phyloP scores from a whole-genome alignment of 345 rosid genomes.

The Murraya koenigii region DNA sequence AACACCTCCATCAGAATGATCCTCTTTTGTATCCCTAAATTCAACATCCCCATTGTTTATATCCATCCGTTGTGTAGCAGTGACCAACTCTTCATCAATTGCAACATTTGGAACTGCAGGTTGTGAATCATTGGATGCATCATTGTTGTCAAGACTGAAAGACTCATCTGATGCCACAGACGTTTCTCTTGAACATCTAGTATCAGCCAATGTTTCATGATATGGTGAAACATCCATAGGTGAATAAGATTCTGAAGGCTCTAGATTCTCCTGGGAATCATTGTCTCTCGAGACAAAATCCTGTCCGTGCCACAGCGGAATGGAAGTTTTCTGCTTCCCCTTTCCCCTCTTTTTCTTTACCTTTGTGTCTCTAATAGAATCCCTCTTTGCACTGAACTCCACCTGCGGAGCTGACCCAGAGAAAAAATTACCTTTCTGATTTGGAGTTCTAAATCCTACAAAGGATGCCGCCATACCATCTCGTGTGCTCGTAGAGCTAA shows the following conservation, averaged over 20 bases:
- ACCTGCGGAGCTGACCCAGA: slow-evolving; percentile 44
- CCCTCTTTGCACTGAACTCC: slow-evolving; percentile 65
- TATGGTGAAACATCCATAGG: slow-evolving; percentile 90
- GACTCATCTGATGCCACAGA: slow-evolving; percentile 64
- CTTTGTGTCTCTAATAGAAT: slow-evolving; percentile 36
- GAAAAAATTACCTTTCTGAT: slow-evolving; percentile 37
- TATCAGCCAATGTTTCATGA: slow-evolving; percentile 42
- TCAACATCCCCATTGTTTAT: slow-evolving; percentile 42
- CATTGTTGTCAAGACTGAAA: slow-evolving; percentile 31
- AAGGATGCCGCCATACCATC: slow-evolving; percentile 27
- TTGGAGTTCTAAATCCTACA: slow-evolving; percentile 59
- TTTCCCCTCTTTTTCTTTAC: slow-evolving; percentile 61
- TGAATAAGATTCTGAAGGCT: slow-evolving; percentile 62
- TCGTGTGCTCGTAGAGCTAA: slow-evolving; percentile 37
- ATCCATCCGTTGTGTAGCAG: slow-evolving; percentile 62
- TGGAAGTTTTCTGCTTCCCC: slow-evolving; percentile 51
- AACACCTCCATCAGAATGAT: slow-evolving; percentile 31
- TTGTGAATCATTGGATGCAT: slow-evolving; percentile 33
- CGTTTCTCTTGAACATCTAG: slow-evolving; percentile 42
- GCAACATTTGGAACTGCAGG: slow-evolving; percentile 34
- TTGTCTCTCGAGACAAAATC: slow-evolving; percentile 49
- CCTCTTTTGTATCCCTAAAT: slow-evolving; percentile 30
- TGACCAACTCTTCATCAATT: slow-evolving; percentile 55
- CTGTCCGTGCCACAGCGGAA: slow-evolving; percentile 47
- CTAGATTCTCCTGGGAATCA: slow-evolving; percentile 41